Evolutionary conservation across 441 rosid genomes (phyloP).

Genomic region (Brassica hybrid): DNA sequence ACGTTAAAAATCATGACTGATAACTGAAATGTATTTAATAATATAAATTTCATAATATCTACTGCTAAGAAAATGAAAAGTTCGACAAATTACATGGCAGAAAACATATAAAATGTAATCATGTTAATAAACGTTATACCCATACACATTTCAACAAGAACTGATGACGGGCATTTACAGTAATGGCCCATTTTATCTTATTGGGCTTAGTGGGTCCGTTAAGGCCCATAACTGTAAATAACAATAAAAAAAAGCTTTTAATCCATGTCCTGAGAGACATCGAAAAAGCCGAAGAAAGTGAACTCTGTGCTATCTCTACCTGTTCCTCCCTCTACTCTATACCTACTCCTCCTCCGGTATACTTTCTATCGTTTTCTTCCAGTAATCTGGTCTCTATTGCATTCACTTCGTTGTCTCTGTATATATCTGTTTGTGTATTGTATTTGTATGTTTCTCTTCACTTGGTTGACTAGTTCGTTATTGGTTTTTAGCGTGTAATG

Average conservation of each 20-base stretch:
- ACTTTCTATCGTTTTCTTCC: background rate
- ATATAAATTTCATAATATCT: no score
- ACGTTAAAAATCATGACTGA: background rate
- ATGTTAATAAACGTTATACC: no score
- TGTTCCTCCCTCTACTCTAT: background rate
- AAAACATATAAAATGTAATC: no score
- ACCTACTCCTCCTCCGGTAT: background rate
- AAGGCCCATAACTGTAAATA: slow-evolving; percentile 22
- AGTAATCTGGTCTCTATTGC: slow-evolving; percentile 9
- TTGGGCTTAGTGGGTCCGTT: background rate
- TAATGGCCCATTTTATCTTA: background rate
- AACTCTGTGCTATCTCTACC: background rate
- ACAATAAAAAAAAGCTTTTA: background rate
- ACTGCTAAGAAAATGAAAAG: background rate
- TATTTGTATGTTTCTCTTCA: background rate
- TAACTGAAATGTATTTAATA: background rate
- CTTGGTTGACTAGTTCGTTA: slow-evolving; percentile 13
- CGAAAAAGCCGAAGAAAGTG: slow-evolving; percentile 28
- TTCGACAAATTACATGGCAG: background rate
- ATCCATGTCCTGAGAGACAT: slow-evolving; percentile 19
- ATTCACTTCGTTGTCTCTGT: background rate
- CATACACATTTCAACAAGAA: background rate
- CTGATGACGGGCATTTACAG: background rate
- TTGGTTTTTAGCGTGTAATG: slow-evolving; percentile 8
- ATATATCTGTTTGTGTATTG: background rate